Percentiles rank a stretch among this genome's conserved stretches.
These are phyloP conservation scores for Boletus bicolor DNA, from an alignment of 768 basidiomycete genomes.

Conservation along the genomic window DNA sequence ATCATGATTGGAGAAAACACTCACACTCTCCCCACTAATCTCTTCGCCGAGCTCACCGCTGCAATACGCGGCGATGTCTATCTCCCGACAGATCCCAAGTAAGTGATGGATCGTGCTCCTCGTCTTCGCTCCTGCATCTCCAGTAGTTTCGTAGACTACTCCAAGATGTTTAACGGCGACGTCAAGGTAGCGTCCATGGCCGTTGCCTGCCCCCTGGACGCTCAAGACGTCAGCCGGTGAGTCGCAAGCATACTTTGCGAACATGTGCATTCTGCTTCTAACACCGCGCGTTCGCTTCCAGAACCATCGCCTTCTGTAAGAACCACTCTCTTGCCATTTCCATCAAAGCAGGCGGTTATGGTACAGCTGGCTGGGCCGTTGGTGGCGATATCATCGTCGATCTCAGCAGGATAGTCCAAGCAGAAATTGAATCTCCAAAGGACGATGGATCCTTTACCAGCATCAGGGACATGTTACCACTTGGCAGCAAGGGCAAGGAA, in stretches of 20 bases:
- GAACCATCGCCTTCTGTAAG: constrained; percentile 71
- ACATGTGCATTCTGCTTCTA: constrained; percentile 7
- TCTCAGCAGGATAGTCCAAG: constrained; percentile 61
- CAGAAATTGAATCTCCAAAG: constrained; percentile 63
- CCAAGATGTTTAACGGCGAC: constrained; percentile 74
- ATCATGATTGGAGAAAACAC: constrained; percentile 16
- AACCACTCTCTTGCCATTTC: constrained; percentile 69
- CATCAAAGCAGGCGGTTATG: constrained; percentile 88
- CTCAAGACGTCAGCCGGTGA: constrained; percentile 78
- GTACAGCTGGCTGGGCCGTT: constrained; percentile 86
- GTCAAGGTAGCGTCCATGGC: constrained; percentile 57
- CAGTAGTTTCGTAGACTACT: constrained; percentile 27
- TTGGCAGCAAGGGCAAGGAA: constrained; percentile 56
- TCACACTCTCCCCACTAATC: constrained; percentile 13
- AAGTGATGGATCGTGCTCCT: constrained; percentile 4
- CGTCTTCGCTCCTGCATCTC: neutral
- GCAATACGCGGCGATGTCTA: constrained; percentile 48
- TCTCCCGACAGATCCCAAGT: constrained; percentile 43
- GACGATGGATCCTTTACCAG: constrained; percentile 56
- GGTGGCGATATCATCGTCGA: constrained; percentile 86
- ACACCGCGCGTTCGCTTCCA: constrained; percentile 25
- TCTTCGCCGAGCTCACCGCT: constrained; percentile 45
- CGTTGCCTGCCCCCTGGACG: constrained; percentile 71
- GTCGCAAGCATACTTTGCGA: constrained; percentile 24
- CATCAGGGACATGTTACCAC: constrained; percentile 51